Evolutionary conservation across 306 rosid species (phyloP).

Genomic region (Begonia peltatifolia): DNA sequence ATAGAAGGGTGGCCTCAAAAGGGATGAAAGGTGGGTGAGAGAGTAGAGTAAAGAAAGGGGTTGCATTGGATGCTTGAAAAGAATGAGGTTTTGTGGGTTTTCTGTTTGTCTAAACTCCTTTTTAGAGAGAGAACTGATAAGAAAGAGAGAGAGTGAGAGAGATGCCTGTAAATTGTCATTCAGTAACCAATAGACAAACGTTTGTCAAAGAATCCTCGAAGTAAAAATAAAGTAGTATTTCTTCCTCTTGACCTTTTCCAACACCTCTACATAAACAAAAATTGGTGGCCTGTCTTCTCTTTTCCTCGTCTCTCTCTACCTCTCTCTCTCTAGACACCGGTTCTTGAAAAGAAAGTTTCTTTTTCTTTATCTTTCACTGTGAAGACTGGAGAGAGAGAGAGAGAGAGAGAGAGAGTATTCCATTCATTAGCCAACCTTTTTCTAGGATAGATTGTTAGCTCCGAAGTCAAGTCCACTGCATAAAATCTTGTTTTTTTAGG

Average conservation of each 20-base stretch:
- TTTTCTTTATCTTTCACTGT: conserved; percentile 13
- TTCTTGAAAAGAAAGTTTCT: conserved; percentile 15
- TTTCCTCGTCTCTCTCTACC: conserved; percentile 47
- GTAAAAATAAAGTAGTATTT: conserved; percentile 14
- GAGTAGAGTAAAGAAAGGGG: conserved; percentile 20
- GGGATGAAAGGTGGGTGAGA: conserved; percentile 61
- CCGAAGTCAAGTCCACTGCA: no score
- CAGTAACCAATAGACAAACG: conserved; percentile 47
- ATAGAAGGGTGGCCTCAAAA: conserved; percentile 40
- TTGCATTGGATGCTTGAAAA: conserved; percentile 78
- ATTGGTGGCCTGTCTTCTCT: conserved; percentile 28
- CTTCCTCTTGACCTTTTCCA: conserved; percentile 41
- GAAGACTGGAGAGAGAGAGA: neutral
- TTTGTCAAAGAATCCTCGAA: conserved; percentile 81
- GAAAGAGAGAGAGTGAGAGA: neutral
- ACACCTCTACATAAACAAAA: conserved; percentile 33
- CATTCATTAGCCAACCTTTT: neutral
- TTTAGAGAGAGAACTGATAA: conserved; percentile 14
- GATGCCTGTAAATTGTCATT: conserved; percentile 70
- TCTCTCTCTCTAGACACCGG: no score
- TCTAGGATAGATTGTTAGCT: neutral
- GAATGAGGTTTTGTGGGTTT: conserved; percentile 58
- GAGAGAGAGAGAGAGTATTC: conserved; percentile 6
- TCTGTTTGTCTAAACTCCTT: conserved; percentile 55
- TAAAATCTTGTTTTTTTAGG: no score